Evolutionary conservation across 805 yeast species (phyloP), one percentile per base, ranked within the genome.

Genomic region (Pichia thaimueangensis): DNA sequence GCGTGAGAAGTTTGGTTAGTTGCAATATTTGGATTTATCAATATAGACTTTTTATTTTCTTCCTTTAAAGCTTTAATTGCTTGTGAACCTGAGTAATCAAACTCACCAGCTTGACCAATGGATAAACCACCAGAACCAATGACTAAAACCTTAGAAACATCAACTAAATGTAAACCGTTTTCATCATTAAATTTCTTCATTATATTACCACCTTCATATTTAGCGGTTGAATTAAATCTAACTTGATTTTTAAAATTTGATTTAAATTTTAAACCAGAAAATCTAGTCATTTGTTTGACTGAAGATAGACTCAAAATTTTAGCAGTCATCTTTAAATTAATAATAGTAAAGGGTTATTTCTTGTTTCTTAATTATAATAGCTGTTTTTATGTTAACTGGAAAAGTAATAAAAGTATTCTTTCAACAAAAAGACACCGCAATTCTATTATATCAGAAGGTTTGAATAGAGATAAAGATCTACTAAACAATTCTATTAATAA

Each of bases 51-150:
- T 63, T 86, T 89, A 65, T 85, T 75, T 43, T 95, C 94, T 68
- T 89, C 97, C 59, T 76, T 85, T 58, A 89, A 70, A 11, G 97
- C 97, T 66, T 89, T 89, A 64, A 89, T 91, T 39, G 97, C 97
- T 69, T 89, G 97, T 20, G 97, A 89, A 45, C 97, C 96, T 42
- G 95, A 83, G 65, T 91, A 91, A 67, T 91, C 97, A 57, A 91
- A 91, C 68, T 91, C 97, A 57, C 97, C 97, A 40, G 97, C 97
- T 68, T 91, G 97, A 47, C 97, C 97, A 62, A 91, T 91, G 41
- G 96, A 85, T 43, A 91, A 72, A 41, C 97, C 98, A 58, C 98
- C 98, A 7, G 97, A 91, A 10, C 98, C 98, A 59, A 91, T 85
- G 41, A 91, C 86, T 44, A 91, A 74, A 7, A 93, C 97, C 57